phyloP scores from a whole-genome alignment of 2,329 filamentous ascomycete species.

The Penicillium italicum region DNA sequence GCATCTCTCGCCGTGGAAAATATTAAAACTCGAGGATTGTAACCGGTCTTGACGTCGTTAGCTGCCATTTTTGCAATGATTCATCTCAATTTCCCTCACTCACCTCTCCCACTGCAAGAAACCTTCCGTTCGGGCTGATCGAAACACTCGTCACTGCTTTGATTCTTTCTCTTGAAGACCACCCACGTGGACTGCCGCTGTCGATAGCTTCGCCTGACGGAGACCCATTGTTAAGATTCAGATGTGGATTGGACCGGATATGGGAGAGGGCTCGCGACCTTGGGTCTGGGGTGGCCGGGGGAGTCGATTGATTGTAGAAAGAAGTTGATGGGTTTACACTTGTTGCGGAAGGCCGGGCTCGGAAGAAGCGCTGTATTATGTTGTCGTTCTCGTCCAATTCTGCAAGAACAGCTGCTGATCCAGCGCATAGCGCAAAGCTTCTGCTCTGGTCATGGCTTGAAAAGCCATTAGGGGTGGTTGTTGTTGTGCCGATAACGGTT shows the following conservation, averaged over 20 bases:
- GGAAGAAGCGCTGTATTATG: conserved; percentile 79
- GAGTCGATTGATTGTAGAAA: conserved; percentile 55
- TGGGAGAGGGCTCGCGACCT: conserved; percentile 58
- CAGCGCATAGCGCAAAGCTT: conserved; percentile 84
- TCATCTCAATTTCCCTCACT: conserved; percentile 18
- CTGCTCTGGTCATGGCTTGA: conserved; percentile 68
- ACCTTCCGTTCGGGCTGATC: conserved; percentile 80
- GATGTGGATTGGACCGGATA: conserved; percentile 48
- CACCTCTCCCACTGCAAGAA: conserved; percentile 84
- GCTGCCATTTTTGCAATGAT: conserved; percentile 8
- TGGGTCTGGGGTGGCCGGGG: conserved; percentile 53
- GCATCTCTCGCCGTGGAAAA: conserved; percentile 75
- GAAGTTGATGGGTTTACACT: conserved; percentile 61
- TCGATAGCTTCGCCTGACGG: conserved; percentile 57
- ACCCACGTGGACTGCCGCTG: conserved; percentile 61
- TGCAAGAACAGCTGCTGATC: conserved; percentile 87
- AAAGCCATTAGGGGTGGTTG: conserved; percentile 78
- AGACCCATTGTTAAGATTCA: conserved; percentile 44
- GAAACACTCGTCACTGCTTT: conserved; percentile 91
- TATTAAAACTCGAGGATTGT: conserved; percentile 84
- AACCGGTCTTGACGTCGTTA: conserved; percentile 64
- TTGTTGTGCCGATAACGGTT: conserved; percentile 88
- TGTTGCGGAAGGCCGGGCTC: conserved; percentile 69
- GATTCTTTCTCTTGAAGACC: conserved; percentile 86
- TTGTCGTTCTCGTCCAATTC: conserved; percentile 65